Base-by-base conservation (phyloP, 1,139 yeast genomes). In the Groenewaldozyma sp. region DNA sequence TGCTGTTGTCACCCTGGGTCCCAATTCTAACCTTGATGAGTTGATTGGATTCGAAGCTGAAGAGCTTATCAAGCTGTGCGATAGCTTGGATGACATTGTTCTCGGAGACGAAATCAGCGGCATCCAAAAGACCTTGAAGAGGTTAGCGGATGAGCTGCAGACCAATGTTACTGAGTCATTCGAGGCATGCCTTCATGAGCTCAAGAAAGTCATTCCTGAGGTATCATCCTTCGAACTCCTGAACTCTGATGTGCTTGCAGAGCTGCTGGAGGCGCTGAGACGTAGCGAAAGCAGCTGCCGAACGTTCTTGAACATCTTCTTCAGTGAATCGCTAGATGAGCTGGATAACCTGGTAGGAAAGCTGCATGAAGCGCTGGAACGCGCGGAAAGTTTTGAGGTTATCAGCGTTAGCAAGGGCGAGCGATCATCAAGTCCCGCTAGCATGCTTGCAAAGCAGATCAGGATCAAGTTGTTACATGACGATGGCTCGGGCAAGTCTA, bases 341-440 rank as follows among this genome's bases (percentile, higher is more conserved):
- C 39, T 58, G 9, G 47, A 55, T 10, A 51, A 60, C 2, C 63
- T 77, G 31, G 67, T 82, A 2, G 62, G 62, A 7, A 74, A 78
- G 45, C 63, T 86, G 19, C 94, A 86, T 51, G 91, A 83, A 43
- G 76, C 86, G 0, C 62, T 87, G 32, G 76, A 84, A 1, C 69
- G 95, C 48, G 68, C 78, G 0, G 96, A 87, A 57, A 68, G 81
- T 0, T 83, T 86, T 59, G 86, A 80, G 34, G 76, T 87, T 19
- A 59, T 78, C 3, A 73, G 82, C 0, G 68, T 80, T 28, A 82
- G 81, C 3, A 41, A 46, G 3, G 39, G 49, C 11, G 49, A 55
- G 3, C 24, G 36, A 17, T 53, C 58, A 11, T 49, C 56, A 2
- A 47, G 53, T 16, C 55, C 74, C 28, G 75, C 84, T 1, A 69